Base-by-base conservation (phyloP, 768 basidiomycete species). In the Xerocomellus chrysenteron region DNA sequence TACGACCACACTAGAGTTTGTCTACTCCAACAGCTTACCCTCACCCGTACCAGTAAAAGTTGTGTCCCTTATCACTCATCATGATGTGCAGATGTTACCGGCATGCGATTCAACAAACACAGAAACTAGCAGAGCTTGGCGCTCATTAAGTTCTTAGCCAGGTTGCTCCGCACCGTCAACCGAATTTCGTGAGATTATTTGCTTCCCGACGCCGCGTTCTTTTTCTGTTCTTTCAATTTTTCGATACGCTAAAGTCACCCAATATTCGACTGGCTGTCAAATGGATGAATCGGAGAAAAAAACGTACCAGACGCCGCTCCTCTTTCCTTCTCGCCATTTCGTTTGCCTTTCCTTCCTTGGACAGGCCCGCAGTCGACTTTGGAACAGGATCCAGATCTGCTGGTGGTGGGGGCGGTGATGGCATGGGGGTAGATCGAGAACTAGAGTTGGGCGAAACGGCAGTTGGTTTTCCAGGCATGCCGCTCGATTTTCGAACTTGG, bases 291-390 rank as follows among this genome's bases (percentile, higher is more conserved):
- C 14, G 19, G 16, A 24, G 6, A 48, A 43, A 43, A 52, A 16
- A 41, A 73, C 82, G 19, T 52, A 92, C 92, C 77, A 92, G 85
- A 70, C 89, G 94, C 44, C 96, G 77, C 70, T 98, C 96, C 69
- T 98, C 95, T 67, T 95, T 89, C 56, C 94, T 79, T 60, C 88
- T 78, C 9, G 88, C 89, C 86, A 98, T 88, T 76, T 97, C 93
- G n/a, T 85, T 86, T 2, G 91, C 91, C 71, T 90, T 96, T 63
- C 95, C 94, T 71, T 97, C 96, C 70, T 94, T 97, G 28, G 83
- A 81, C 80, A 93, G 77, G 0, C 75, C 76, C 2, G 70, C 72
- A 28, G 81, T 72, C 53, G 78, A 75, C 49, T 56, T 65, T 4
- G 56, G 19, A 4, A 43, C 54, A 10, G 59, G 37, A 37, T 67